A percentile compares a stretch with the other conserved stretches of the same genome.
These are phyloP conservation scores for Castanospermum australe DNA, from an alignment of 306 rosid species.

Conservation along the genomic window DNA sequence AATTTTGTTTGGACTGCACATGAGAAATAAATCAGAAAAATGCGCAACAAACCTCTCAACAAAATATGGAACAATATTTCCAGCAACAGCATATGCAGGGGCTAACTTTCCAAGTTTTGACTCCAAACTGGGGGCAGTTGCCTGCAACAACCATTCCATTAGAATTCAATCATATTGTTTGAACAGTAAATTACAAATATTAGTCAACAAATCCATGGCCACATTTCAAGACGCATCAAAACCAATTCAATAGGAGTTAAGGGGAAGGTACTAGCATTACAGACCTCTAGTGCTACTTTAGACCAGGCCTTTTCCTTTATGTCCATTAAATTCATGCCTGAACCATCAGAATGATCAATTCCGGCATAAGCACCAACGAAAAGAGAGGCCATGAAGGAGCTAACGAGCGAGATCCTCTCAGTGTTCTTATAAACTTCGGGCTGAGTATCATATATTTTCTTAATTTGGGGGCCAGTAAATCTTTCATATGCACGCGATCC, in stretches of 20 bases:
- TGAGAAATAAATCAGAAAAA: not conserved
- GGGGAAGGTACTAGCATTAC: not conserved
- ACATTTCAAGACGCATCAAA: not conserved
- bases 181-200: not conserved
- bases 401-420: constrained; percentile 94
- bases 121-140: constrained; percentile 80
- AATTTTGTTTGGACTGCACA: constrained; percentile 6
- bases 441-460: constrained; percentile 65
- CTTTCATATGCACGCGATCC: constrained; percentile 89
- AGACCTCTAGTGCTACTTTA: constrained; percentile 69
- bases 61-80: constrained; percentile 73
- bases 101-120: constrained; percentile 82
- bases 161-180: constrained; percentile 10
- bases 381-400: constrained; percentile 93
- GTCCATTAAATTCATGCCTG: constrained; percentile 98
- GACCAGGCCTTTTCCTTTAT: constrained; percentile 72
- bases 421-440: constrained; percentile 63
- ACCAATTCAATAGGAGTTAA: not conserved
- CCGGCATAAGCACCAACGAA: constrained; percentile 71
- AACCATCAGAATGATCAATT: constrained; percentile 90
- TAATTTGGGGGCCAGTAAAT: constrained; percentile 89
- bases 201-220: not conserved
- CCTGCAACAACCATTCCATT: constrained; percentile 48
- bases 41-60: constrained; percentile 60
- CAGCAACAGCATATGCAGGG: constrained; percentile 88